phyloP scores from a whole-genome alignment of 345 rosid species.

The Camelina sativa region DNA sequence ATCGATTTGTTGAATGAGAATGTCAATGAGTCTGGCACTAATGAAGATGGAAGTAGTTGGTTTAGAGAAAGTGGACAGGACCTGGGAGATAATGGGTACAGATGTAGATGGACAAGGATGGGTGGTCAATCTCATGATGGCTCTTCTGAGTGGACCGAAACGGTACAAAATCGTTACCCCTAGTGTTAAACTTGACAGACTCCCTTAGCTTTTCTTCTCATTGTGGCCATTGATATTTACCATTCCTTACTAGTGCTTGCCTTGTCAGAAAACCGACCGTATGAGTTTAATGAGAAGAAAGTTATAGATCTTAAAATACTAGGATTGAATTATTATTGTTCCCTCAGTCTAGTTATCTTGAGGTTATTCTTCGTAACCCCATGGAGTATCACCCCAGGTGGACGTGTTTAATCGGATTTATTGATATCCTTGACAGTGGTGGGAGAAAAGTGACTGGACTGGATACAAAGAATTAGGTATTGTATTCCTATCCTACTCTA shows the following conservation, averaged over 20 bases:
- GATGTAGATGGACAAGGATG: constrained; percentile 98
- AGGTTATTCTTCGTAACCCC: constrained; percentile 53
- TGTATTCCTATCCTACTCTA: constrained; percentile 24
- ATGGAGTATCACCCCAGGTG: constrained; percentile 65
- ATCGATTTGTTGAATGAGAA: constrained; percentile 78
- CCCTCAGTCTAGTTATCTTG: constrained; percentile 19
- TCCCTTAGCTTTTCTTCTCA: not conserved
- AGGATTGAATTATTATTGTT: constrained; percentile 23
- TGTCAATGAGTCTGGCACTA: constrained; percentile 82
- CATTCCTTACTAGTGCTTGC: constrained; percentile 10
- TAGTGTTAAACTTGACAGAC: constrained; percentile 20
- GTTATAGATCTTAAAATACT: not conserved
- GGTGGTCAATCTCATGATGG: constrained; percentile 83
- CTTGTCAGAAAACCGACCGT: not conserved
- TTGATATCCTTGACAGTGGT: constrained; percentile 98
- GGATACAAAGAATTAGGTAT: constrained; percentile 99
- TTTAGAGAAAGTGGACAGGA: constrained; percentile 91
- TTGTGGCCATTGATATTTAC: constrained; percentile 8
- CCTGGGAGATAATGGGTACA: constrained; percentile 79
- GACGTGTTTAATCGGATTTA: constrained; percentile 76
- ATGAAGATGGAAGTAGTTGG: constrained; percentile 96
- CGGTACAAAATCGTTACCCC: constrained; percentile 53
- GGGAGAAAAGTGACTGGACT: constrained; percentile 99
- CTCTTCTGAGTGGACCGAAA: constrained; percentile 95
- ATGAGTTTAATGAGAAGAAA: not conserved